These are phyloP conservation scores for Ormosia semicastrata DNA, from an alignment of 306 rosid genomes.

Conservation along the genomic window DNA sequence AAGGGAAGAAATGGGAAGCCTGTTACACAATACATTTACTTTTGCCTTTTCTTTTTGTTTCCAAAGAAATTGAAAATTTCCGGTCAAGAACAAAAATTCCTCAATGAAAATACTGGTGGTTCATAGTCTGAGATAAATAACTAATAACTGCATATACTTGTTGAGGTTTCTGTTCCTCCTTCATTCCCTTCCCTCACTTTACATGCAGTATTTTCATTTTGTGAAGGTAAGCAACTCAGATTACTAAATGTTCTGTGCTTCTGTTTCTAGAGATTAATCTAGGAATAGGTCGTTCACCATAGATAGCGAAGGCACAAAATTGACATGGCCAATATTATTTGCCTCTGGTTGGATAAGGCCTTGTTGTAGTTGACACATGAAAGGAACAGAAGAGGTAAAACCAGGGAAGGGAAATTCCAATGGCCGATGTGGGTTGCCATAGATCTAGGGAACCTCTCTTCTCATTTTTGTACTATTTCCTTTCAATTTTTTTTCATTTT, in stretches of 20 bases:
- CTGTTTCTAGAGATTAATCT: slow-evolving; percentile 1
- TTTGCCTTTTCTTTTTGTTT: slow-evolving; percentile 13
- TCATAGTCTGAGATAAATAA: not conserved
- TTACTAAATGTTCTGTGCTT: not conserved
- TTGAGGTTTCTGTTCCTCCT: slow-evolving; percentile 38
- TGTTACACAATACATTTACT: not conserved
- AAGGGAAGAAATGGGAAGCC: slow-evolving; percentile 3
- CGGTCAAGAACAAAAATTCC: not conserved
- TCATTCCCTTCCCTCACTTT: slow-evolving; percentile 23
- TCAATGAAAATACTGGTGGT: not conserved
- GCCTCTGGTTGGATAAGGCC: slow-evolving; percentile 10
- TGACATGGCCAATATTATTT: slow-evolving; percentile 31
- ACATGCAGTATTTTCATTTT: slow-evolving; percentile 25
- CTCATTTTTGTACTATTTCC: slow-evolving; percentile 12
- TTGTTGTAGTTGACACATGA: slow-evolving; percentile 39
- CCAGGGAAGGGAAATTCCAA: slow-evolving; percentile 23
- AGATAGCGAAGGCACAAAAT: slow-evolving; percentile 13
- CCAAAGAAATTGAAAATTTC: not conserved
- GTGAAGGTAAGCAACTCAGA: slow-evolving; percentile 41
- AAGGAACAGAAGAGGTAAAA: slow-evolving; percentile 33
- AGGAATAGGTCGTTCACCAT: not conserved
- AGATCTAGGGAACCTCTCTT: slow-evolving; percentile 49
- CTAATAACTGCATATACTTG: slow-evolving; percentile 14
- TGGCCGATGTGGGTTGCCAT: slow-evolving; percentile 47
- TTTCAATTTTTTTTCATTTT: slow-evolving; percentile 11